Conservation (phyloP, 805 yeast species). For the Wickerhamomyces pijperi region DNA sequence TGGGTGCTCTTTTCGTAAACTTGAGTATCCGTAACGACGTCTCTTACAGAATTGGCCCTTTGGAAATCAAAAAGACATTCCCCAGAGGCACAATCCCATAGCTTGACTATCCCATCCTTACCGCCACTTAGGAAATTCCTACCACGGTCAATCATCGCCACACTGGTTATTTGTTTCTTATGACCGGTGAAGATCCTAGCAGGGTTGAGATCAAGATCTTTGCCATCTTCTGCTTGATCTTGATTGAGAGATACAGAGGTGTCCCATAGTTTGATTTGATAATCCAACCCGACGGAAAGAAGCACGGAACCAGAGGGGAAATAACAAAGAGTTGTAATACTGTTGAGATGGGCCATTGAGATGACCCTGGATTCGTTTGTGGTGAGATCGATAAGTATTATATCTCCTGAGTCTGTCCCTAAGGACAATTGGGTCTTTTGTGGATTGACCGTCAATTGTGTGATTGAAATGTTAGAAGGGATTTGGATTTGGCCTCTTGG, state of each 20-base stretch:
- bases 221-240: slow-evolving; percentile 14
- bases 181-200: slow-evolving; percentile 45
- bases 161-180: slow-evolving; percentile 33
- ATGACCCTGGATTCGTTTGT: neutral
- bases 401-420: slow-evolving; percentile 19
- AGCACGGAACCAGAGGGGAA: slow-evolving; percentile 61
- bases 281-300: slow-evolving; percentile 49
- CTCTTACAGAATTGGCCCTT: slow-evolving; percentile 23
- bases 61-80: slow-evolving; percentile 27
- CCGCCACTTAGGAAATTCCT: slow-evolving; percentile 51
- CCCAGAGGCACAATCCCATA: slow-evolving; percentile 68
- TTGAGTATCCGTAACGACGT: slow-evolving; percentile 23
- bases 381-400: slow-evolving; percentile 19
- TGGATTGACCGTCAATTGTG: slow-evolving; percentile 25
- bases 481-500: slow-evolving; percentile 4
- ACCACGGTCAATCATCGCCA: slow-evolving; percentile 49
- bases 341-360: slow-evolving; percentile 36
- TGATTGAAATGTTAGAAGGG: slow-evolving; percentile 2
- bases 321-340: slow-evolving; percentile 31
- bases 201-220: too few species aligned
- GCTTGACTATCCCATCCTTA: slow-evolving; percentile 39
- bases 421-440: slow-evolving; percentile 17
- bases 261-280: slow-evolving; percentile 53
- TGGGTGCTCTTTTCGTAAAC: neutral
- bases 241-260: slow-evolving; percentile 6